Percentiles rank a stretch among this genome's conserved stretches.
Evolutionary conservation across 1,139 yeast species (phyloP).

Genomic region (Pichia sp.): DNA sequence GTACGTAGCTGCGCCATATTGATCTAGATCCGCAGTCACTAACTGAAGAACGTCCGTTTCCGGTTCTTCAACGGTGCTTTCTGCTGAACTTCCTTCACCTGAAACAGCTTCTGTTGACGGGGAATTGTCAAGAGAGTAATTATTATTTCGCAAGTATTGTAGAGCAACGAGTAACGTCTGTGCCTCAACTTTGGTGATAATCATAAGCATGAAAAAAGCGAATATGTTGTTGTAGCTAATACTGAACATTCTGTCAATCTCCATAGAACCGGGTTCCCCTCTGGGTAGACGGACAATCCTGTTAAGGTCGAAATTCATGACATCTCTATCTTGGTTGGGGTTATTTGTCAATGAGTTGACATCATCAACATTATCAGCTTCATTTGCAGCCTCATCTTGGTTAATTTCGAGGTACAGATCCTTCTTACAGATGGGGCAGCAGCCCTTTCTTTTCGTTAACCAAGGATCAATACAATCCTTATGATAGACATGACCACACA

Average conservation of each 20-base stretch:
- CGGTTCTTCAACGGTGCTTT: too few species aligned
- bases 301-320: constrained; percentile 5
- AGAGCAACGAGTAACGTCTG: constrained; percentile 30
- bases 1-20: constrained; percentile 1
- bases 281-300: constrained; percentile 6
- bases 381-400: not conserved
- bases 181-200: constrained; percentile 32
- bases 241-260: constrained; percentile 22
- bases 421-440: constrained; percentile 81
- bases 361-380: not conserved
- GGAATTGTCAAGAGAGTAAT: constrained; percentile 12
- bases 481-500: constrained; percentile 85
- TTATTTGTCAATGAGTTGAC: not conserved
- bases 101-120: too few species aligned
- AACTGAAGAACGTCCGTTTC: too few species aligned
- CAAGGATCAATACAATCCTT: constrained; percentile 77
- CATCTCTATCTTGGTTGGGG: not conserved
- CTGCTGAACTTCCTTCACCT: too few species aligned
- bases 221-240: constrained; percentile 12
- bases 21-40: not conserved
- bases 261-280: constrained; percentile 17
- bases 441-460: constrained; percentile 68
- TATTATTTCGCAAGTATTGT: constrained; percentile 14
- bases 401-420: constrained; percentile 42
- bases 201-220: constrained; percentile 24